Base-by-base conservation (phyloP, 2,329 filamentous ascomycete species). In the Colletotrichum somersetense region DNA sequence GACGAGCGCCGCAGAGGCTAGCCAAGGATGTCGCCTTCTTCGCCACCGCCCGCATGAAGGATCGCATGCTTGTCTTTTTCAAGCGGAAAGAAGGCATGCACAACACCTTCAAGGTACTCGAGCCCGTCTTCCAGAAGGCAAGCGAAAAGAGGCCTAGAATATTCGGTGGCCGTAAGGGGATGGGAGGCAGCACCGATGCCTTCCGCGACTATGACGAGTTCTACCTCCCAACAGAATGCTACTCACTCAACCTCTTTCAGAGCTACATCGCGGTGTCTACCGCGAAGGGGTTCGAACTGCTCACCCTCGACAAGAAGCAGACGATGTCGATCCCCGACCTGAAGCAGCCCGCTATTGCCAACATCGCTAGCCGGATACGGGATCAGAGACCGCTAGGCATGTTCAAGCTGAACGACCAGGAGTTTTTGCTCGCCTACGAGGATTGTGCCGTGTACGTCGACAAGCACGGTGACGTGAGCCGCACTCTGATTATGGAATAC, bases 191-290 rank as follows among this genome's bases (percentile, higher is more conserved):
- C 72, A 98, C 96, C 0, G 96, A 99, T 77, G 96, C 96, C 77
- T 99, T 98, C 90, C 92, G 96, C 74, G 96, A 99, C 79, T 99
- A 95, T 80, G 96, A 99, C 83, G 96, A 98, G 76, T 99, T 99
- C 83, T 99, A 98, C 83, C 95, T 99, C 76, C 96, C 96, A 0
- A 92, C 93, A 2, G 97, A 99, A 80, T 98, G 95, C 81, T 97
- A 92, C 81, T 94, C 93, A 59, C 93, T 99, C 79, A 98, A 98
- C 81, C 89, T 99, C 64, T 99, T 98, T 89, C 94, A 98, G 80
- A 94, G 92, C 0, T 97, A 95, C 73, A 92, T 99, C 65, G 94
- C 96, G 12, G 94, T 99, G 59, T 92, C 94, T 26, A 98, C 96
- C 0, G 89, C 94, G 52, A 94, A 95, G 81, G 97, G 96, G 33